Evolutionary conservation across 805 yeast species (phyloP).

Genomic region (Starmerella kuoi): DNA sequence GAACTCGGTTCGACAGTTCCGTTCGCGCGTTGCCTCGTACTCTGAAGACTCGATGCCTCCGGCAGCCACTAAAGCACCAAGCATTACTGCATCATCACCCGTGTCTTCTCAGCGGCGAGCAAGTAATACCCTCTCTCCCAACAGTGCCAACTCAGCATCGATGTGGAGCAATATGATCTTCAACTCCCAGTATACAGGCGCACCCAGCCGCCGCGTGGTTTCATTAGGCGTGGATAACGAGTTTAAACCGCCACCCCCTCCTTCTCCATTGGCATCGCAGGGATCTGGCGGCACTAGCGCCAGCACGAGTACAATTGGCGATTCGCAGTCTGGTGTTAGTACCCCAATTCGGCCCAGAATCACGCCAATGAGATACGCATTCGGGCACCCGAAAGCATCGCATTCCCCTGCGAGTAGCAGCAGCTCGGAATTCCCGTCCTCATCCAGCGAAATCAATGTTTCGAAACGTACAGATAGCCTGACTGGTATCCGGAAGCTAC

Average conservation of each 20-base stretch:
- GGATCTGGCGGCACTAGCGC: neutral
- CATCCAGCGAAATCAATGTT: neutral
- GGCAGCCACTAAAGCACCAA: too few species aligned
- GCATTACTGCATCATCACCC: too few species aligned
- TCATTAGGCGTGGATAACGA: conserved; percentile 21
- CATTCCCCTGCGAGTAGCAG: neutral
- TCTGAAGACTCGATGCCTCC: neutral
- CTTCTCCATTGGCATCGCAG: neutral
- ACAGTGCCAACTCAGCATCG: neutral
- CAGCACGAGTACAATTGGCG: too few species aligned
- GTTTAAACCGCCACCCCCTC: conserved; percentile 1
- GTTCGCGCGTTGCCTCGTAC: conserved; percentile 17
- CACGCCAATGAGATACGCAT: neutral
- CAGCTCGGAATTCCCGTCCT: neutral
- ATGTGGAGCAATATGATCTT: conserved; percentile 17
- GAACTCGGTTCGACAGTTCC: conserved; percentile 15
- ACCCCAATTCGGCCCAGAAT: neutral
- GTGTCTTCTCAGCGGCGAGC: too few species aligned
- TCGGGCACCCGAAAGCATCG: neutral
- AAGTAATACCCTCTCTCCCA: too few species aligned
- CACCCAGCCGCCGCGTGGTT: conserved; percentile 16
- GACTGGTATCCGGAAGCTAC: conserved; percentile 2
- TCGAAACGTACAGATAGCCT: neutral
- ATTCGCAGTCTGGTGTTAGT: too few species aligned
- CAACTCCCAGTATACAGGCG: conserved; percentile 15